Evolutionary conservation across 2,329 filamentous ascomycete genomes (phyloP).

Genomic region (Alternaria consortialis): DNA sequence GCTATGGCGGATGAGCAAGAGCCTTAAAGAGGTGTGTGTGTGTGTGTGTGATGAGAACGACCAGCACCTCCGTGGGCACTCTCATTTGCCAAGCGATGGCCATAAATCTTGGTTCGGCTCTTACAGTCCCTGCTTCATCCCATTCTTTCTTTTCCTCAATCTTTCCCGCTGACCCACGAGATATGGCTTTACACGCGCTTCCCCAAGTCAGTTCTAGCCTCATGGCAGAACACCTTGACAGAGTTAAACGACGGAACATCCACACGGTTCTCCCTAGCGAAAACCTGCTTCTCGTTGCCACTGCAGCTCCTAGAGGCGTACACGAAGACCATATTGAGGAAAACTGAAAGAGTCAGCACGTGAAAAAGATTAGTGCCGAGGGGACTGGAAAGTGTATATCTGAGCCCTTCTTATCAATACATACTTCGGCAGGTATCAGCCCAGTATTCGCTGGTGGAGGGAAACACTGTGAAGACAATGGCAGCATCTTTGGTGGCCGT

Average conservation of each 20-base stretch:
- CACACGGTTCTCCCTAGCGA: not conserved
- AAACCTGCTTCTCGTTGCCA: not conserved
- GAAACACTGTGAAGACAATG: not conserved
- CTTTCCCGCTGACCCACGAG: not conserved
- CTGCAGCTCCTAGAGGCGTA: not conserved
- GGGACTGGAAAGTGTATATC: no score
- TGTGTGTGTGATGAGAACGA: not conserved
- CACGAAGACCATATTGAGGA: not conserved
- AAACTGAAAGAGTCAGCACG: not conserved
- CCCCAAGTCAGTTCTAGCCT: not conserved
- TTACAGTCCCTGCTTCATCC: not conserved
- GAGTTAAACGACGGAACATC: not conserved
- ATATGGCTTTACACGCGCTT: not conserved
- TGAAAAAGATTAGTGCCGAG: no score
- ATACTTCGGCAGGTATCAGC: not conserved
- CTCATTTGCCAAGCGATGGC: no score
- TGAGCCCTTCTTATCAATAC: not conserved
- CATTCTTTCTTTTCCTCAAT: not conserved
- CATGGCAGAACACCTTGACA: not conserved
- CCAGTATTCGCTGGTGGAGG: not conserved
- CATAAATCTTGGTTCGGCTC: no score
- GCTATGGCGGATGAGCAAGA: conserved; percentile 41
- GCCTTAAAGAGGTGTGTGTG: conserved; percentile 22
- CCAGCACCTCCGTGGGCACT: not conserved
- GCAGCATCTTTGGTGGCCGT: not conserved